phyloP scores from a whole-genome alignment of 2,329 filamentous ascomycete genomes.

The Graphiopsis chlorocephala region DNA sequence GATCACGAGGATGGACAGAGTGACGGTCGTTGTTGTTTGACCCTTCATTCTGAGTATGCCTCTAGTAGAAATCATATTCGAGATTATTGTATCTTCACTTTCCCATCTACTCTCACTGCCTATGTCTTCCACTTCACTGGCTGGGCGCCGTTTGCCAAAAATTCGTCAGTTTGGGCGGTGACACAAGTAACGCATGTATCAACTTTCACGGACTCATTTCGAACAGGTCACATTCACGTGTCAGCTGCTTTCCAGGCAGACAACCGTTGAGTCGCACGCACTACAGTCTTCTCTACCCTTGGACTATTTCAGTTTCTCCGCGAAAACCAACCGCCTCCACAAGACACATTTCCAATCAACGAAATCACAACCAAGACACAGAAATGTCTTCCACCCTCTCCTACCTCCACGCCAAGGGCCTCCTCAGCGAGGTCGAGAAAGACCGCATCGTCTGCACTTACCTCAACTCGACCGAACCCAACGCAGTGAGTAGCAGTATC shows the following conservation, averaged over 20 bases:
- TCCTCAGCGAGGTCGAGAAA: slow-evolving; percentile 31
- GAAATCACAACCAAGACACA: background rate
- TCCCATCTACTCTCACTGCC: background rate
- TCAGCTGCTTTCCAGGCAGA: background rate
- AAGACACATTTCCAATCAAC: background rate
- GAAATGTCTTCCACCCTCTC: slow-evolving; percentile 25
- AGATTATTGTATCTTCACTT: background rate
- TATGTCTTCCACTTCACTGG: background rate
- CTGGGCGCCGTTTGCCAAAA: background rate
- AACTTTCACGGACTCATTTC: background rate
- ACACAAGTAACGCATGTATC: background rate
- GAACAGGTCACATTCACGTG: slow-evolving; percentile 10
- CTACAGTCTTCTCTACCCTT: background rate
- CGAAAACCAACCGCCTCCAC: background rate
- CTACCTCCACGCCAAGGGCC: slow-evolving; percentile 24
- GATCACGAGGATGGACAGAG: background rate
- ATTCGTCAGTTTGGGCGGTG: background rate
- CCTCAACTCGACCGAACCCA: slow-evolving; percentile 23
- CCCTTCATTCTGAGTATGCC: background rate
- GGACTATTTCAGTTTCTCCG: background rate
- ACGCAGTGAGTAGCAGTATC: slow-evolving; percentile 17
- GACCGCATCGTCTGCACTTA: slow-evolving; percentile 30
- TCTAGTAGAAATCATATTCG: background rate
- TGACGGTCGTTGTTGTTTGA: background rate
- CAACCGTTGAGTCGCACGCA: background rate